phyloP scores from a whole-genome alignment of 2,329 filamentous ascomycete genomes.

The Zymoseptoria ardabiliae region DNA sequence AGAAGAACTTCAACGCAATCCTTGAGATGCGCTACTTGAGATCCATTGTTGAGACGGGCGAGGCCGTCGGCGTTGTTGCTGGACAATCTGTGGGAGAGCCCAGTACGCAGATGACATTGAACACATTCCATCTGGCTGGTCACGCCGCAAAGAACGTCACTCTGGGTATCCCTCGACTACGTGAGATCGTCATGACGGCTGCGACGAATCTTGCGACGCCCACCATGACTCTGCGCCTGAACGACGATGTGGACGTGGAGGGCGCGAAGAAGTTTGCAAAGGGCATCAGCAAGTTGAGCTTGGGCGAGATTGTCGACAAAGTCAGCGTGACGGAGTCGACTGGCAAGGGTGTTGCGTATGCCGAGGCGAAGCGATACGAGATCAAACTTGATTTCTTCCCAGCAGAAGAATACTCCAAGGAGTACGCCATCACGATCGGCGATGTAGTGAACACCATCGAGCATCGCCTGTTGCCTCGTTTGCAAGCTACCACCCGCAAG shows the following conservation, averaged over 20 bases:
- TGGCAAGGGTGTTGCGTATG: conserved; percentile 60
- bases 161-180: conserved; percentile 89
- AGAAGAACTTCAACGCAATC: conserved; percentile 73
- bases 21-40: conserved; percentile 89
- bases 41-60: conserved; percentile 86
- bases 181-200: conserved; percentile 98
- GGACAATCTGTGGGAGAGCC: conserved; percentile 96
- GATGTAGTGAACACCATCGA: conserved; percentile 80
- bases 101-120: conserved; percentile 97
- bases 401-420: conserved; percentile 69
- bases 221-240: conserved; percentile 75
- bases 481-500: conserved; percentile 63
- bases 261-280: conserved; percentile 80
- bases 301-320: conserved; percentile 77
- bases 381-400: conserved; percentile 80
- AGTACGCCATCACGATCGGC: conserved; percentile 71
- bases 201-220: conserved; percentile 84
- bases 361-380: conserved; percentile 76
- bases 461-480: conserved; percentile 63
- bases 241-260: conserved; percentile 60
- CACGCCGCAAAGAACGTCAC: conserved; percentile 99
- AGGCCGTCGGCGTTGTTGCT: conserved; percentile 93
- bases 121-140: conserved; percentile 98
- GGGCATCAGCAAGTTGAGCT: conserved; percentile 75
- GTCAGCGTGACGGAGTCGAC: conserved; percentile 74